These are phyloP conservation scores for Cyclotella distinguenda DNA, from an alignment of 108 stramenopile genomes.

Conservation along the genomic window DNA sequence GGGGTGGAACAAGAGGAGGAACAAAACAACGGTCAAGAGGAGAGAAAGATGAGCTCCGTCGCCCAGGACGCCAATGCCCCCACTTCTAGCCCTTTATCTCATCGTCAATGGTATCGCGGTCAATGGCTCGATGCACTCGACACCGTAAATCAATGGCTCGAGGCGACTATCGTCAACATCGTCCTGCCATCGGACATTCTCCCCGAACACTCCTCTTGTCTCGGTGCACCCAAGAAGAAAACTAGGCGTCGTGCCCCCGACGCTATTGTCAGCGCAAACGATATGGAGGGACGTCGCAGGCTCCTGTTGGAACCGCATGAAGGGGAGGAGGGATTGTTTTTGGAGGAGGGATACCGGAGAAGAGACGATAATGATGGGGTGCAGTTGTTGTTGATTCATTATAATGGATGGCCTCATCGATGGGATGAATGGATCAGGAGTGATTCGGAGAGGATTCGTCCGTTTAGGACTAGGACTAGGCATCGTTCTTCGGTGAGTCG, in stretches of 20 bases:
- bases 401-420: slow-evolving; percentile 97
- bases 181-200: slow-evolving; percentile 67
- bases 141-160: slow-evolving; percentile 97
- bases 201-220: slow-evolving; percentile 10
- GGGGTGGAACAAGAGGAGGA: slow-evolving; percentile 17
- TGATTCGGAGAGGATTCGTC: slow-evolving; percentile 85
- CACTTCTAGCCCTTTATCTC: slow-evolving; percentile 33
- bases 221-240: background rate
- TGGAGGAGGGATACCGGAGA: slow-evolving; percentile 30
- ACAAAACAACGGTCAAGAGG: slow-evolving; percentile 16
- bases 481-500: slow-evolving; percentile 48
- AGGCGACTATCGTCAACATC: slow-evolving; percentile 93
- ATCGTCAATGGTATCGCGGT: slow-evolving; percentile 86
- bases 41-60: background rate
- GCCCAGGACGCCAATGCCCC: background rate
- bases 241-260: slow-evolving; percentile 37
- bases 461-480: slow-evolving; percentile 83
- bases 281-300: slow-evolving; percentile 72
- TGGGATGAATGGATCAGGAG: slow-evolving; percentile 97
- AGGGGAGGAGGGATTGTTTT: slow-evolving; percentile 15
- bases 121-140: slow-evolving; percentile 97
- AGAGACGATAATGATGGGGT: slow-evolving; percentile 63
- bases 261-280: slow-evolving; percentile 71
- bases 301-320: slow-evolving; percentile 69
- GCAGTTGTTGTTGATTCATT: slow-evolving; percentile 85